phyloP scores from a whole-genome alignment of 768 basidiomycete species.

The Amylocystis lapponica region DNA sequence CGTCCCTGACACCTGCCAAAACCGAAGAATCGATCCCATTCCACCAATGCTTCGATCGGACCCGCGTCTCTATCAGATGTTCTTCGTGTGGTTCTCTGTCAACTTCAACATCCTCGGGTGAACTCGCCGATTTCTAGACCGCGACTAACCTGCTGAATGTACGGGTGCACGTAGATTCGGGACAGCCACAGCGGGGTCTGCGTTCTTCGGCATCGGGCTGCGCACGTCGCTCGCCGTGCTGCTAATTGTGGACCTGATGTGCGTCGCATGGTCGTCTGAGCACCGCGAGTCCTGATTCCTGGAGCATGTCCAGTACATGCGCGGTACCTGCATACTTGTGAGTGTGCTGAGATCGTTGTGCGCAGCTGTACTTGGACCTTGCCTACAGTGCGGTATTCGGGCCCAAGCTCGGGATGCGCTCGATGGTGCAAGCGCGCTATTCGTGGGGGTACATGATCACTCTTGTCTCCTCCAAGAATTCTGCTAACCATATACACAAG shows the following conservation, averaged over 20 bases:
- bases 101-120: conserved; percentile 2
- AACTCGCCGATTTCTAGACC: neutral
- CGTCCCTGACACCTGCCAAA: too few relatives aligned
- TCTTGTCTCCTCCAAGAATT: neutral
- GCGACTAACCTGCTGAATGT: neutral
- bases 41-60: conserved; percentile 45
- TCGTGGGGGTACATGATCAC: conserved; percentile 34
- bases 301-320: conserved; percentile 20
- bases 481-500: conserved; percentile 17
- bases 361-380: neutral
- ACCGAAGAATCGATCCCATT: conserved; percentile 56
- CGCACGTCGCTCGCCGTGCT: conserved; percentile 37
- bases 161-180: conserved; percentile 30
- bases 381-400: conserved; percentile 40
- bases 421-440: conserved; percentile 51
- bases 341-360: conserved; percentile 2
- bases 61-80: conserved; percentile 56
- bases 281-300: neutral
- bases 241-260: conserved; percentile 41
- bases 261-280: conserved; percentile 1
- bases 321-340: conserved; percentile 34
- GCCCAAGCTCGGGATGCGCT: conserved; percentile 46
- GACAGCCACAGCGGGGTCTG: conserved; percentile 45
- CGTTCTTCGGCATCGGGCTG: conserved; percentile 41
- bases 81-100: conserved; percentile 53